Evolutionary conservation across 2,329 filamentous ascomycete species (phyloP).

Genomic region (Beauveria sp.): DNA sequence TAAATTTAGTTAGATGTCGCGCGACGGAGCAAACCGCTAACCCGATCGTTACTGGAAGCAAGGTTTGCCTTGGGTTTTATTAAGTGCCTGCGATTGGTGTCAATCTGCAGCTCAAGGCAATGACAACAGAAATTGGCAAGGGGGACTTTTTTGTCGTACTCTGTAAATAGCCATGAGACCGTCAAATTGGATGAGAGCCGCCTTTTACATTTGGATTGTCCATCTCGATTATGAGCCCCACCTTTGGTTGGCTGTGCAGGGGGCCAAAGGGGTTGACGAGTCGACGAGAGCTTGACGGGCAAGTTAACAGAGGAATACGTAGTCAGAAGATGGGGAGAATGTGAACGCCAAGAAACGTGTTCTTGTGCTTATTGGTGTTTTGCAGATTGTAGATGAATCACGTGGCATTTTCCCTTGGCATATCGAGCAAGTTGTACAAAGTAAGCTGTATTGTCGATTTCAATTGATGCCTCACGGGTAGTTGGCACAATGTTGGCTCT

Average conservation of each 20-base stretch:
- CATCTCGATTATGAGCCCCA: background rate
- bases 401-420: background rate
- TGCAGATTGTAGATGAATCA: background rate
- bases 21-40: background rate
- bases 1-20: background rate
- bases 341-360: background rate
- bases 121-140: no score
- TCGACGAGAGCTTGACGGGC: background rate
- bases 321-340: background rate
- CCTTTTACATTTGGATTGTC: background rate
- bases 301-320: background rate
- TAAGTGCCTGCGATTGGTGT: no score
- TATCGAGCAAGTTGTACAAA: background rate
- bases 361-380: background rate
- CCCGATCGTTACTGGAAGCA: background rate
- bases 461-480: background rate
- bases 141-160: no score
- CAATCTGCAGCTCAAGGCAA: background rate
- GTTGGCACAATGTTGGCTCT: background rate
- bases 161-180: background rate
- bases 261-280: background rate
- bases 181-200: background rate
- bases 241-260: conserved; percentile 1
- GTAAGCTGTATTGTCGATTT: no score
- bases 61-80: background rate